phyloP scores from a whole-genome alignment of 2,329 filamentous ascomycete species.

The Neofusicoccum cordaticola region DNA sequence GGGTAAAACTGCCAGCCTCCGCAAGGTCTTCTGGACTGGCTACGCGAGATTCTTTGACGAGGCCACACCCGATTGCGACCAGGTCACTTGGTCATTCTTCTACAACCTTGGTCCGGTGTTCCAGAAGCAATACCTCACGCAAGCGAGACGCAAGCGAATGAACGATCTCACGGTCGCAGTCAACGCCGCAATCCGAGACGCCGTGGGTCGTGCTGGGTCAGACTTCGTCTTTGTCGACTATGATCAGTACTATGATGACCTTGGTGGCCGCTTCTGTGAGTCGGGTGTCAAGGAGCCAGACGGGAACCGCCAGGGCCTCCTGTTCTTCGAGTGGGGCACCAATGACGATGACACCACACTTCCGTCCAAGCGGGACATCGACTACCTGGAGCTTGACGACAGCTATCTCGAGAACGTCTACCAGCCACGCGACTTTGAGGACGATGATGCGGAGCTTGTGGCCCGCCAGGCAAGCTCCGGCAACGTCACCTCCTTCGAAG shows the following conservation, averaged over 20 bases:
- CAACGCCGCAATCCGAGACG: conserved; percentile 25
- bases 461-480: background rate
- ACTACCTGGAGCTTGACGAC: background rate
- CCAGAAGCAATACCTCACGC: conserved; percentile 21
- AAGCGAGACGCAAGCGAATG: conserved; percentile 24
- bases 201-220: conserved; percentile 20
- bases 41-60: conserved; percentile 32
- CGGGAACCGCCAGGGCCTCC: conserved; percentile 25
- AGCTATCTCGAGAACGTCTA: background rate
- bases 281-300: conserved; percentile 26
- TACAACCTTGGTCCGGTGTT: conserved; percentile 18
- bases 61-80: conserved; percentile 27
- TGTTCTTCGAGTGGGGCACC: conserved; percentile 34
- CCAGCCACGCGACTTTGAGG: background rate
- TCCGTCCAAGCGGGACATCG: background rate
- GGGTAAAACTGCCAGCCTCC: conserved; percentile 19
- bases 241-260: conserved; percentile 20
- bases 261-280: conserved; percentile 29
- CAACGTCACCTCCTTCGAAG: background rate
- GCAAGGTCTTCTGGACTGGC: conserved; percentile 23
- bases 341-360: conserved; percentile 27
- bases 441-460: background rate
- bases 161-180: conserved; percentile 29
- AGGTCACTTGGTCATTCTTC: conserved; percentile 27
- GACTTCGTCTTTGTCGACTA: conserved; percentile 29